A percentile compares a stretch with the other conserved stretches of the same genome.
Conservation (phyloP, 1,284 basidiomycete species). For the Boletus smithii region DNA sequence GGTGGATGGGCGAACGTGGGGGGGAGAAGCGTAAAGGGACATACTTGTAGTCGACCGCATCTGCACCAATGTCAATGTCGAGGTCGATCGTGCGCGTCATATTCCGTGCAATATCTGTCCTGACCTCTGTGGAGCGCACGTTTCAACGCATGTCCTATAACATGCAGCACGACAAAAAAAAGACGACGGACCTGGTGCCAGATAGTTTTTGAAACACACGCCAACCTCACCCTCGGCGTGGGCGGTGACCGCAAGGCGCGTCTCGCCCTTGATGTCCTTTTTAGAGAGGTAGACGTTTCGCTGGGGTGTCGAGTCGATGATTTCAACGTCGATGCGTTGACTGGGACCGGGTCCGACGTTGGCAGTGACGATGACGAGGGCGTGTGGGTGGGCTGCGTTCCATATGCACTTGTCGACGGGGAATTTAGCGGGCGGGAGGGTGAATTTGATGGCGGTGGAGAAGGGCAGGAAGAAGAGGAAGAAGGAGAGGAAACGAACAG, state of each 20-base stretch:
- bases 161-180: too few relatives aligned
- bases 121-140: slow-evolving; percentile 19
- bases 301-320: slow-evolving; percentile 85
- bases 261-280: slow-evolving; percentile 85
- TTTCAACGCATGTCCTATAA: too few relatives aligned
- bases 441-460: slow-evolving; percentile 77
- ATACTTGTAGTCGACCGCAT: slow-evolving; percentile 98
- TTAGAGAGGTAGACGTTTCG: slow-evolving; percentile 93
- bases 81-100: slow-evolving; percentile 78
- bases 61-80: slow-evolving; percentile 96
- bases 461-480: slow-evolving; percentile 36
- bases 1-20: background rate
- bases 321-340: slow-evolving; percentile 90
- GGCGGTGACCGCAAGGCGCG: slow-evolving; percentile 90
- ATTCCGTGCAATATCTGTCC: slow-evolving; percentile 30
- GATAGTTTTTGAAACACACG: slow-evolving; percentile 86
- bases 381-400: slow-evolving; percentile 85
- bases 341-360: slow-evolving; percentile 73
- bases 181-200: slow-evolving; percentile 60
- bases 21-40: slow-evolving; percentile 24
- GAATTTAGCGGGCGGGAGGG: slow-evolving; percentile 62
- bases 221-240: slow-evolving; percentile 94
- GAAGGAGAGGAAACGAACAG: slow-evolving; percentile 1
- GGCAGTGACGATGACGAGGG: slow-evolving; percentile 91
- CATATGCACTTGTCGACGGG: slow-evolving; percentile 85